Base-by-base conservation (phyloP, 1,284 basidiomycete species). In the Cutaneotrichosporon sp. region DNA sequence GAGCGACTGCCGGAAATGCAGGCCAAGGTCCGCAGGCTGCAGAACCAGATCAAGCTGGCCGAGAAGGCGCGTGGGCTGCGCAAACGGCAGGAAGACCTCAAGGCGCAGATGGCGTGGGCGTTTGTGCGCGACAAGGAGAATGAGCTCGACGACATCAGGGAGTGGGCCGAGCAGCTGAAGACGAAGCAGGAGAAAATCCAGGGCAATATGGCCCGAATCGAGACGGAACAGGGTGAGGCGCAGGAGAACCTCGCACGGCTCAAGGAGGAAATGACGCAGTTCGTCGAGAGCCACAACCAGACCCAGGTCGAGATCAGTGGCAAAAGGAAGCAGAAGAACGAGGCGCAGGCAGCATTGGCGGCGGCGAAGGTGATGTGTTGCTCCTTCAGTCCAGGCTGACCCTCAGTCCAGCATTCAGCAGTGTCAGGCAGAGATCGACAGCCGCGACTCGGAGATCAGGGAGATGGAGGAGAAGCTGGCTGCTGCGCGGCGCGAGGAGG, bases 81-180 rank as follows among this genome's bases (percentile, higher is more conserved):
- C 62, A 76, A 81, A 60, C 85, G 46, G 86, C 17, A 19, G 24
- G 22, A 43, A n/a, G 22, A 49, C 22, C 34, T 25, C 34, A 87
- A 77, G 31, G 25, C 22, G 5, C 20, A 91, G 70, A 72, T 88
- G 9, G 89, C 88, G 0, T 96, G 92, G 91, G 81, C 87, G 16
- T 86, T 88, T 63, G 89, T 96, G n/a, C 79, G 79, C 9, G 76
- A 76, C 12, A 90, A 90, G 67, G 78, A 87, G 65, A 68, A 26
- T 10, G 42, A 44, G 42, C 11, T 41, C 24, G 38, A 41, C 4
- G 14, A 11, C 12, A 50, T 59, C 24, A n/a, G n/a, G 35, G 14
- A 17, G 26, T 11, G 7, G 8, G 10, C 38, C 6, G 43, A 51
- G 8, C 20, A 55, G 27, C 47, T 59, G 19, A 38, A 57, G 14